Base-by-base conservation (phyloP, 257 asterid genomes). In the Parsonsia alboflavescens region DNA sequence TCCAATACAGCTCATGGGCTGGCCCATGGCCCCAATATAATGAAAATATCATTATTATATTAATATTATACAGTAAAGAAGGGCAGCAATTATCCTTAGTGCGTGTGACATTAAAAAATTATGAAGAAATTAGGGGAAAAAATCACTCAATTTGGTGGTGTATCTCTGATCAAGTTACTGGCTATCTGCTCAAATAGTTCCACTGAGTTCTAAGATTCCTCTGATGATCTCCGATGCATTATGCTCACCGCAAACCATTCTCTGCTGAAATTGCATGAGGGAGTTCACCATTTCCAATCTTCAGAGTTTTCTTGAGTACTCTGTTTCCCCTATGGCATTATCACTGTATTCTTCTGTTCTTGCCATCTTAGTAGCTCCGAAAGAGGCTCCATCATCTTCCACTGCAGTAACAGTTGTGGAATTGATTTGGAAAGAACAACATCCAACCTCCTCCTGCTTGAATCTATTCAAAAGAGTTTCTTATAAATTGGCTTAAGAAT, bases 151-250 rank as follows among this genome's bases (percentile, higher is more conserved):
- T 75, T 56, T 16, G 74, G 50, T 68, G 46, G 48, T 5, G 46
- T 33, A 33, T 33, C 39, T 9, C 46, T 28, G 33, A 12, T 69
- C 6, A 33, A 21, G 71, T 67, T 53, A 33, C 67, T 56, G 45
- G 0, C 6, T n/a, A 7, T 36, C 26, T 11, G 7, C 46, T 76
- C 66, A 77, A 71, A 22, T 42, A 22, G 72, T 53, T 63, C 73
- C 61, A 9, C 49, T 53, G 30, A 77, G 81, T 21, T 65, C 44
- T 9, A 77, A 77, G 75, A 71, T 64, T 28, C 68, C 67, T 26
- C 61, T 68, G 53, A 71, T 71, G 62, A 71, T 58, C 4, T 41
- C 75, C 19, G 80, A 63, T 8, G 67, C 72, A 71, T 61, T 45
- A 26, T 30, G 78, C 24, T 61, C 63, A 21, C 22, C 53, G 52